Base-by-base conservation (phyloP, 2,329 filamentous ascomycete species). In the Aspergillus fischeri region DNA sequence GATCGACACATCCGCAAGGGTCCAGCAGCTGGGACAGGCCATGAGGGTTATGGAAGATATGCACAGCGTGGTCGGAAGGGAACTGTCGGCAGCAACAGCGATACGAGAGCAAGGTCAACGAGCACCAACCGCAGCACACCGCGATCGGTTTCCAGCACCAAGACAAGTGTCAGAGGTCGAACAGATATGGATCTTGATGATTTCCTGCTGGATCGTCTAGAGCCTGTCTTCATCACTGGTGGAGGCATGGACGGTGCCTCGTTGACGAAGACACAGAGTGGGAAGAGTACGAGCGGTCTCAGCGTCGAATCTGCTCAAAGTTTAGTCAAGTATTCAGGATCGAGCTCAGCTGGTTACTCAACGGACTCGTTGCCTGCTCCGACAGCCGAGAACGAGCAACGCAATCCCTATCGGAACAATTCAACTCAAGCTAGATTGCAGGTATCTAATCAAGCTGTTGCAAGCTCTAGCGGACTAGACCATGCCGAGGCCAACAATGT, bases 21-120 rank as follows among this genome's bases (percentile, higher is more conserved):
- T 0, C 93, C 93, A 24, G 85, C 83, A 17, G 93, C 93, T 44
- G 93, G 93, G n/a, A 97, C 93, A 41, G 93, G 93, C 0, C 92
- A 97, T 67, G 93, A 97, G 76, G 78, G 77, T 28, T 82, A 82
- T 62, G 78, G 78, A 11, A 80, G 73, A 62, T 78, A 80, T 65
- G 70, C 71, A 4, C 72, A 74, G 55, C 71, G 78, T 45, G 78
- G 77, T 48, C 73, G 78, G 53, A 78, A 75, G 58, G 53, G 70
- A 52, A 80, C 77, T 53, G 65, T 72, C 50, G 70, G 75, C 55
- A 77, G 71, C 61, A 74, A 64, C 32, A 77, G 67, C 50, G 71
- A 71, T 14, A 73, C 69, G 38, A 73, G 75, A 60, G 73, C 68
- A 60, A 73, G 73, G 48, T 79, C 72, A 51, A 74, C 70, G 25